Evolutionary conservation across 345 rosid species (phyloP).

Genomic region (Eucalyptus sp.): DNA sequence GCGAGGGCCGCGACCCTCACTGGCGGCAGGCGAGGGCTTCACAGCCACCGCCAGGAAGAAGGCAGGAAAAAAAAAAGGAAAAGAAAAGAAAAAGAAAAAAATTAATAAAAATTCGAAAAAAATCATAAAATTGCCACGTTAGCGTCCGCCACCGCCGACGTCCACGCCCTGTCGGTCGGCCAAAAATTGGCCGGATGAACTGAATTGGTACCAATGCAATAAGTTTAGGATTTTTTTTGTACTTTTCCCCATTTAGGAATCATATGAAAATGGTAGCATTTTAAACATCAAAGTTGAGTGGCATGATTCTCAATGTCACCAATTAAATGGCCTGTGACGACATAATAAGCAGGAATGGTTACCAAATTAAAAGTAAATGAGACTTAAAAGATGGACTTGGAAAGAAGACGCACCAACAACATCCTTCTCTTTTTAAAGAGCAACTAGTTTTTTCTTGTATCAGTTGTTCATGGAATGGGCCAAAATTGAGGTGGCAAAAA

Average conservation of each 20-base stretch:
- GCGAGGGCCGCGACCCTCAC: too few relatives aligned
- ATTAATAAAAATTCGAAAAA: too few relatives aligned
- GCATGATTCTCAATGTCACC: neutral
- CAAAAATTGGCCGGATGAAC: too few relatives aligned
- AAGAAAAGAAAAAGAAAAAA: too few relatives aligned
- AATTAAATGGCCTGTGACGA: neutral
- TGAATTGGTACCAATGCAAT: too few relatives aligned
- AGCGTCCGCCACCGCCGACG: too few relatives aligned
- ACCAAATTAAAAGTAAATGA: neutral
- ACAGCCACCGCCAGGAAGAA: too few relatives aligned
- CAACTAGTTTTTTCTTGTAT: neutral
- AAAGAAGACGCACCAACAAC: neutral
- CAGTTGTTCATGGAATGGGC: neutral
- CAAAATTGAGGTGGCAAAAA: neutral
- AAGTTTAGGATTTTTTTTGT: too few relatives aligned
- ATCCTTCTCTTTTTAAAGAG: neutral
- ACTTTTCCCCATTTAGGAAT: neutral
- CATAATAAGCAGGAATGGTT: neutral
- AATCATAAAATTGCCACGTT: too few relatives aligned
- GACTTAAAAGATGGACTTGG: neutral
- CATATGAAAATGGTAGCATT: neutral
- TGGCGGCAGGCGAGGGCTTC: too few relatives aligned
- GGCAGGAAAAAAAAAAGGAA: too few relatives aligned
- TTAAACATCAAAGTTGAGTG: neutral
- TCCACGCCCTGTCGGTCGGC: too few relatives aligned